Conservation (phyloP, 306 rosid species). For the Hippophae gyantsensis region DNA sequence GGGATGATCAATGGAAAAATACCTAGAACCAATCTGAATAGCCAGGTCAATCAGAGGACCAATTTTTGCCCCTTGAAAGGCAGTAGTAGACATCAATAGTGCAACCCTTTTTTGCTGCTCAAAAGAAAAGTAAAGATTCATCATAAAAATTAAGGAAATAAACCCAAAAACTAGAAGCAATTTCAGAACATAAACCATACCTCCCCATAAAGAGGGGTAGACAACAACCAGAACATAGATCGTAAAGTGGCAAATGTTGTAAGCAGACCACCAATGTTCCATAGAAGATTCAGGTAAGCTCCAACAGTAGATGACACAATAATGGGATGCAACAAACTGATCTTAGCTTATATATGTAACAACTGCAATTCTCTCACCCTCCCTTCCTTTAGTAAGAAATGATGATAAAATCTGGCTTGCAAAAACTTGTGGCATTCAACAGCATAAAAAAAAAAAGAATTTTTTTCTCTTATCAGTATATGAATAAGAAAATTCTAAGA, state of each 20-base stretch:
- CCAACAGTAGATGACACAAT: constrained; percentile 53
- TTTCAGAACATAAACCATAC: constrained; percentile 19
- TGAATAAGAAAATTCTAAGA: too few relatives aligned
- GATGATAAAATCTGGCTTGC: too few relatives aligned
- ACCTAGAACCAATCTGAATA: constrained; percentile 59
- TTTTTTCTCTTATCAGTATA: neutral
- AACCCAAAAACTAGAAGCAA: neutral
- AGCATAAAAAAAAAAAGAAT: neutral
- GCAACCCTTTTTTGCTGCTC: constrained; percentile 57
- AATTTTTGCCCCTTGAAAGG: constrained; percentile 62
- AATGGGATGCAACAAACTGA: neutral
- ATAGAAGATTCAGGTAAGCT: constrained; percentile 58
- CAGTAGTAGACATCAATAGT: constrained; percentile 46
- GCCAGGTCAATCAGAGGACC: constrained; percentile 80
- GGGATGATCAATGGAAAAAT: neutral
- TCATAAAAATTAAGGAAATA: neutral
- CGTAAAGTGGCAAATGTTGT: constrained; percentile 51
- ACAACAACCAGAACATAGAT: constrained; percentile 50
- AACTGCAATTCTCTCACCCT: neutral
- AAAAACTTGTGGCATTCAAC: neutral
- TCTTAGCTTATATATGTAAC: neutral
- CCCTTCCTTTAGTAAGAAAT: neutral
- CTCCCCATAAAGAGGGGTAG: constrained; percentile 51
- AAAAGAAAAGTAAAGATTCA: constrained; percentile 8
- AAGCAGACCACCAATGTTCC: constrained; percentile 77